Evolutionary conservation across 345 rosid species (phyloP).

Genomic region (Sonneratia caseolaris): DNA sequence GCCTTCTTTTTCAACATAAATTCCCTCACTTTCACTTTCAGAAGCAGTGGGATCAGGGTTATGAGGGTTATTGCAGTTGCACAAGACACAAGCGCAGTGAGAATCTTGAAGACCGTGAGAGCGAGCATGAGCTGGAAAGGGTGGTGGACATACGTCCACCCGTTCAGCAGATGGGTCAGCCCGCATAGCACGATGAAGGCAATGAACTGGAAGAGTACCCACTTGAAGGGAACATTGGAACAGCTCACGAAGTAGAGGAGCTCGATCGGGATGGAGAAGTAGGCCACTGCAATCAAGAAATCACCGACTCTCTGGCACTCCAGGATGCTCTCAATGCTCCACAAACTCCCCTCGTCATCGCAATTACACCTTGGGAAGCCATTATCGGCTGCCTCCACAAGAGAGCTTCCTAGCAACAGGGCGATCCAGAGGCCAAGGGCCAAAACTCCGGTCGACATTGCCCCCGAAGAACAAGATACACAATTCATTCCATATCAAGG

Average conservation of each 20-base stretch:
- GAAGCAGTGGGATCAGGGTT: conserved; percentile 81
- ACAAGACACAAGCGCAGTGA: conserved; percentile 91
- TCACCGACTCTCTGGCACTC: conserved; percentile 78
- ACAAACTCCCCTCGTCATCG: conserved; percentile 74
- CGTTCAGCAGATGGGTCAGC: conserved; percentile 90
- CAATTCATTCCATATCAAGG: background rate
- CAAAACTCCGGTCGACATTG: conserved; percentile 29
- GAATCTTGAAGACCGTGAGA: conserved; percentile 78
- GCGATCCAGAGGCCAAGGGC: conserved; percentile 40
- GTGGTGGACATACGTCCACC: conserved; percentile 87
- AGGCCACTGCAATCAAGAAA: conserved; percentile 91
- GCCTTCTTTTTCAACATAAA: conserved; percentile 87
- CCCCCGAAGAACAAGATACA: background rate
- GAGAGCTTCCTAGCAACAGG: conserved; percentile 22
- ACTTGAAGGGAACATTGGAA: conserved; percentile 87
- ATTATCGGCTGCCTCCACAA: conserved; percentile 25
- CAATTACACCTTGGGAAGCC: conserved; percentile 66
- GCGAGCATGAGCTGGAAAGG: conserved; percentile 77
- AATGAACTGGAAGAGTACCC: conserved; percentile 90
- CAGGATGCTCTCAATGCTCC: conserved; percentile 72
- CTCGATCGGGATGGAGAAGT: conserved; percentile 90
- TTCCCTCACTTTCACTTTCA: conserved; percentile 88
- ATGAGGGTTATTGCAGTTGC: conserved; percentile 90
- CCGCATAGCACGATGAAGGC: conserved; percentile 98
- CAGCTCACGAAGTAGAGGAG: conserved; percentile 94